Conservation (phyloP, 2,329 filamentous ascomycete genomes). For the Apiospora aurea region DNA sequence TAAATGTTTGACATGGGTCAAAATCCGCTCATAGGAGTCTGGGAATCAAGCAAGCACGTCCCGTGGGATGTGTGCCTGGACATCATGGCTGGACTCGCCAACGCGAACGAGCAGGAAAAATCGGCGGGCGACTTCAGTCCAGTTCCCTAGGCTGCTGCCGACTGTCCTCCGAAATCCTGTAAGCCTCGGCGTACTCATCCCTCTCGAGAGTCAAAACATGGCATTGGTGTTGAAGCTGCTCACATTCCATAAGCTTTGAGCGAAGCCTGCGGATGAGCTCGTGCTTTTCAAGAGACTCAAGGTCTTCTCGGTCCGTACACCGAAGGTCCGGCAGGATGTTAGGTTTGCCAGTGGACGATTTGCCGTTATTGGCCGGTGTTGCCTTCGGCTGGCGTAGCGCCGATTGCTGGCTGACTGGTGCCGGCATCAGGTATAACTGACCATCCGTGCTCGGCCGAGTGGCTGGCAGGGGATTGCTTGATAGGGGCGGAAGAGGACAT, state of each 20-base stretch:
- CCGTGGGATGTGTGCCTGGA: background rate
- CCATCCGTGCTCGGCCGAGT: background rate
- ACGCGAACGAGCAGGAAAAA: background rate
- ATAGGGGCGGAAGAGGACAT: background rate
- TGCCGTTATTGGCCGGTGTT: background rate
- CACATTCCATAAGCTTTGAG: slow-evolving; percentile 15
- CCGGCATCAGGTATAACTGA: background rate
- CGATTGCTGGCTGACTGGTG: background rate
- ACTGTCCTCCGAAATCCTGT: background rate
- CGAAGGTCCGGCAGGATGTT: slow-evolving; percentile 12
- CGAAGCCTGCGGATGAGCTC: slow-evolving; percentile 18
- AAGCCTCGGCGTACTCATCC: slow-evolving; percentile 20
- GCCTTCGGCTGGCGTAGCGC: background rate
- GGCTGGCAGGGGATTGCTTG: background rate
- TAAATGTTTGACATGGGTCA: background rate
- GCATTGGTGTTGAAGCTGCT: slow-evolving; percentile 22
- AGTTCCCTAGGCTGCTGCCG: background rate
- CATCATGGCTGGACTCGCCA: background rate
- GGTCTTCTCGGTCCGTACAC: slow-evolving; percentile 6
- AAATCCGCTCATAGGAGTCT: background rate
- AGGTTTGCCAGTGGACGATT: background rate
- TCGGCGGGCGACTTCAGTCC: background rate
- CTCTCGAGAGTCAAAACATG: slow-evolving; percentile 21
- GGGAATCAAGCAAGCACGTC: background rate
- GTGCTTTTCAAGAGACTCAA: slow-evolving; percentile 18